Evolutionary conservation across 176 grass and related monocot species (phyloP).

Genomic region (Lolium rigidum): DNA sequence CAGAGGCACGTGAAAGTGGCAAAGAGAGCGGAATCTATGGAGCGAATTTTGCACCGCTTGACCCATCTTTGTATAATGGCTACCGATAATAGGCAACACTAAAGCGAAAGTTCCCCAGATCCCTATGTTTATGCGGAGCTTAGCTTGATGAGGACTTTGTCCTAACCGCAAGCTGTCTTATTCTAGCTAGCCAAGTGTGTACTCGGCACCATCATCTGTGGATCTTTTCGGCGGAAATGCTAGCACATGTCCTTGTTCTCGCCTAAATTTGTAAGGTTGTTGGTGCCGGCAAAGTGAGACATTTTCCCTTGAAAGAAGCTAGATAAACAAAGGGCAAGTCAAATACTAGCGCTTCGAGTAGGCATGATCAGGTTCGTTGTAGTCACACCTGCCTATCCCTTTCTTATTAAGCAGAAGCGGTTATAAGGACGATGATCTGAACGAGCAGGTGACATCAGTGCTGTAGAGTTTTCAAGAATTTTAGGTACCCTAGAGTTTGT

Average conservation of each 20-base stretch:
- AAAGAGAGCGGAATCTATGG: too few species aligned
- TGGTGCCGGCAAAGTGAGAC: neutral
- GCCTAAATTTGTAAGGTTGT: too few species aligned
- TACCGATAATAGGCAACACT: neutral
- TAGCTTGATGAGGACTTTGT: too few species aligned
- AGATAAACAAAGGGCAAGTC: neutral
- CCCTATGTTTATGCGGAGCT: neutral
- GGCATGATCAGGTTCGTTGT: neutral
- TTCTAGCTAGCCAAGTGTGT: too few species aligned
- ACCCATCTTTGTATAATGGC: conserved; percentile 7
- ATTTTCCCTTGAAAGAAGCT: neutral
- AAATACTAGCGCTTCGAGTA: neutral
- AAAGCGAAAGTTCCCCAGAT: neutral
- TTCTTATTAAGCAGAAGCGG: neutral
- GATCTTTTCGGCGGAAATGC: too few species aligned
- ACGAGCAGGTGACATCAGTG: neutral
- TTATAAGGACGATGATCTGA: neutral
- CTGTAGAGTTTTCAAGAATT: neutral
- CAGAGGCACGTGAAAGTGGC: neutral
- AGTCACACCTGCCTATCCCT: neutral
- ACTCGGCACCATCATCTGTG: too few species aligned
- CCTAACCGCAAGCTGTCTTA: too few species aligned
- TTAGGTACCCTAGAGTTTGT: neutral
- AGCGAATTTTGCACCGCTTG: neutral
- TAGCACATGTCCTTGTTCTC: too few species aligned